Evolutionary conservation across 768 basidiomycete genomes (phyloP).

Genomic region (Lentinula boryana): DNA sequence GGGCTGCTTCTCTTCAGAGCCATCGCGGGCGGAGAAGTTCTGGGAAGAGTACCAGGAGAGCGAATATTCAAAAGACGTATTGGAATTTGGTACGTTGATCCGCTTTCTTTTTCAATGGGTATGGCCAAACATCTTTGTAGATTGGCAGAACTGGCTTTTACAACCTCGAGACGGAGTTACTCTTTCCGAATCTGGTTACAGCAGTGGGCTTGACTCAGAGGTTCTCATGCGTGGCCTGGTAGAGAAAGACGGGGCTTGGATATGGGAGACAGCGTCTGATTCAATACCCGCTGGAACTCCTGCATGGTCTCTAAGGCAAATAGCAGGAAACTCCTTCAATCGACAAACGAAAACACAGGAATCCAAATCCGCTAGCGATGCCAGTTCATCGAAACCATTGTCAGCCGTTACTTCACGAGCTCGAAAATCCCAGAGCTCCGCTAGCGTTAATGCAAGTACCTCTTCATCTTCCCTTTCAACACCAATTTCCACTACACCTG

Average conservation of each 20-base stretch:
- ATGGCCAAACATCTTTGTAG: not conserved
- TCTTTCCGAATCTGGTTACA: not conserved
- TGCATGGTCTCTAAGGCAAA: not conserved
- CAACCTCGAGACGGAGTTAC: not conserved
- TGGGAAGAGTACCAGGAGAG: not conserved
- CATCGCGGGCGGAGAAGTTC: not conserved
- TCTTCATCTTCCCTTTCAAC: too few relatives aligned
- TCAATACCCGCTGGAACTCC: not conserved
- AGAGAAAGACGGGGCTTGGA: not conserved
- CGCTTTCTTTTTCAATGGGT: not conserved
- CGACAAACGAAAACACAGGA: not conserved
- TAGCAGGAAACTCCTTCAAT: not conserved
- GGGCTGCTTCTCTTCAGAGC: constrained; percentile 4
- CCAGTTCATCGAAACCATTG: too few relatives aligned
- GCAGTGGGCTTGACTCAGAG: not conserved
- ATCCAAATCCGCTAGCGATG: too few relatives aligned
- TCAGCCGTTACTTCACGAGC: too few relatives aligned
- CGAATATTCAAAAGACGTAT: not conserved
- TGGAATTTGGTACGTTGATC: constrained; percentile 1
- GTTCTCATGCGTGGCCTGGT: not conserved
- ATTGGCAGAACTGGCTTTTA: not conserved
- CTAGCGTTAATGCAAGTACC: too few relatives aligned
- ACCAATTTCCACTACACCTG: too few relatives aligned
- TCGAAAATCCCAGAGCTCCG: too few relatives aligned
- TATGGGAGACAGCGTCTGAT: not conserved